phyloP scores from a whole-genome alignment of 768 basidiomycete genomes.

The Neoboletus magnificus region DNA sequence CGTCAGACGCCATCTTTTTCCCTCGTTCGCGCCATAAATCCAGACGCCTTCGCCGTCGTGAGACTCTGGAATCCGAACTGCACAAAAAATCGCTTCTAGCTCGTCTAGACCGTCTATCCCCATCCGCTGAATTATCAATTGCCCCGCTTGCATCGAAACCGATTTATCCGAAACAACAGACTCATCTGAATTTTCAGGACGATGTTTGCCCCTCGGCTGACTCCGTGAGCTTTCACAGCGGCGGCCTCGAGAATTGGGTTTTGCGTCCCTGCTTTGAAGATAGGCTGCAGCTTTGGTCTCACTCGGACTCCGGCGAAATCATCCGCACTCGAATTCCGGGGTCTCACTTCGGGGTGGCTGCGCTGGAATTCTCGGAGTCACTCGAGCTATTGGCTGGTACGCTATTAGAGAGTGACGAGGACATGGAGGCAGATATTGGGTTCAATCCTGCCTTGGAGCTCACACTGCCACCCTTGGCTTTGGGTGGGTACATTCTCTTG shows the following conservation, averaged over 20 bases:
- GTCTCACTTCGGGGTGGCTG: slow-evolving; percentile 57
- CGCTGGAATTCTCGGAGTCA: slow-evolving; percentile 67
- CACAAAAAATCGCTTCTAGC: slow-evolving; percentile 51
- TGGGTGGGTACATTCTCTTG: slow-evolving; percentile 15
- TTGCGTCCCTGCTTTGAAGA: slow-evolving; percentile 77
- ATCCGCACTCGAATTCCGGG: slow-evolving; percentile 42
- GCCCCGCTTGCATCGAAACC: slow-evolving; percentile 39
- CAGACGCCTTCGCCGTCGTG: slow-evolving; percentile 33
- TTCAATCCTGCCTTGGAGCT: slow-evolving; percentile 19
- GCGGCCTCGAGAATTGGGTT: slow-evolving; percentile 66
- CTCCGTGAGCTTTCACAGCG: slow-evolving; percentile 35
- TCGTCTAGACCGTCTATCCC: slow-evolving; percentile 41
- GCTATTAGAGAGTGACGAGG: slow-evolving; percentile 21
- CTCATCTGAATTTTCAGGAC: slow-evolving; percentile 35
- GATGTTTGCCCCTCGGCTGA: slow-evolving; percentile 19
- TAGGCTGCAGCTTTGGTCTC: slow-evolving; percentile 53
- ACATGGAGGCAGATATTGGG: neutral
- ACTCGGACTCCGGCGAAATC: slow-evolving; percentile 36
- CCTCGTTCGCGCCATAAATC: slow-evolving; percentile 55
- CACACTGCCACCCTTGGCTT: slow-evolving; percentile 13
- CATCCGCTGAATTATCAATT: slow-evolving; percentile 43
- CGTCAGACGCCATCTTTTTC: slow-evolving; percentile 37
- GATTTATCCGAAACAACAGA: slow-evolving; percentile 25
- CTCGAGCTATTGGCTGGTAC: slow-evolving; percentile 62
- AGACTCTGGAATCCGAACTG: slow-evolving; percentile 43